Percentiles rank a stretch among this genome's conserved stretches.
These are phyloP conservation scores for Chrysochromulina parva DNA, from an alignment of 78 protist species.

Conservation along the genomic window DNA sequence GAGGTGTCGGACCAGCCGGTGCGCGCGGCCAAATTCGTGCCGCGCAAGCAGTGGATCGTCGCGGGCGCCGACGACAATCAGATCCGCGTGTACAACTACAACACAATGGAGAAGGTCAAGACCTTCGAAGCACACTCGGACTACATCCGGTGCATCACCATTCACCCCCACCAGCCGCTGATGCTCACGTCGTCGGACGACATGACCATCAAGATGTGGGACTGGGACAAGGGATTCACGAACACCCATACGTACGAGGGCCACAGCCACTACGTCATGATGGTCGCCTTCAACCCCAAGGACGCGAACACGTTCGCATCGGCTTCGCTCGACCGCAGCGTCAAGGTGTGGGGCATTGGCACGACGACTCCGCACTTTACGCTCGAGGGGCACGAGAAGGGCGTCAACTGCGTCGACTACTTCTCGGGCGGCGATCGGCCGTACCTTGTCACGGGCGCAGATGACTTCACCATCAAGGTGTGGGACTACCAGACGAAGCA, in stretches of 20 bases:
- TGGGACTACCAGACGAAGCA: slow-evolving; percentile 97
- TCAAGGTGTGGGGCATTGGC: slow-evolving; percentile 93
- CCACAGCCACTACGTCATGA: slow-evolving; percentile 97
- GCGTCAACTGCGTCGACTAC: slow-evolving; percentile 96
- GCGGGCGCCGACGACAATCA: slow-evolving; percentile 90
- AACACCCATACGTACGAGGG: slow-evolving; percentile 90
- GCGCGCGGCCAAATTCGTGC: slow-evolving; percentile 88
- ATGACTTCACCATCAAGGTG: slow-evolving; percentile 54
- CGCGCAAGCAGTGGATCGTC: slow-evolving; percentile 96
- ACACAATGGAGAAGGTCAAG: slow-evolving; percentile 94
- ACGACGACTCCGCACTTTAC: slow-evolving; percentile 89
- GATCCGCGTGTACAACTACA: slow-evolving; percentile 92
- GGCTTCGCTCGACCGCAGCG: slow-evolving; percentile 95
- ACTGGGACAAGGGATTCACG: slow-evolving; percentile 94
- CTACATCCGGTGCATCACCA: slow-evolving; percentile 90
- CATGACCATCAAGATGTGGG: slow-evolving; percentile 94
- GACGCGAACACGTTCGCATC: slow-evolving; percentile 96
- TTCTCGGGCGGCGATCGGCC: slow-evolving; percentile 90
- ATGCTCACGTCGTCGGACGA: slow-evolving; percentile 95
- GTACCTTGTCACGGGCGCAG: slow-evolving; percentile 96
- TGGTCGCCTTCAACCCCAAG: slow-evolving; percentile 65
- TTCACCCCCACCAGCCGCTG: slow-evolving; percentile 94
- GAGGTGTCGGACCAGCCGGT: slow-evolving; percentile 88
- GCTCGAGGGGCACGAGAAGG: slow-evolving; percentile 97
- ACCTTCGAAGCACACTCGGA: slow-evolving; percentile 95